Evolutionary conservation across 1,284 basidiomycete species (phyloP), one percentile per base, ranked within the genome.

Genomic region (Somion occarium): DNA sequence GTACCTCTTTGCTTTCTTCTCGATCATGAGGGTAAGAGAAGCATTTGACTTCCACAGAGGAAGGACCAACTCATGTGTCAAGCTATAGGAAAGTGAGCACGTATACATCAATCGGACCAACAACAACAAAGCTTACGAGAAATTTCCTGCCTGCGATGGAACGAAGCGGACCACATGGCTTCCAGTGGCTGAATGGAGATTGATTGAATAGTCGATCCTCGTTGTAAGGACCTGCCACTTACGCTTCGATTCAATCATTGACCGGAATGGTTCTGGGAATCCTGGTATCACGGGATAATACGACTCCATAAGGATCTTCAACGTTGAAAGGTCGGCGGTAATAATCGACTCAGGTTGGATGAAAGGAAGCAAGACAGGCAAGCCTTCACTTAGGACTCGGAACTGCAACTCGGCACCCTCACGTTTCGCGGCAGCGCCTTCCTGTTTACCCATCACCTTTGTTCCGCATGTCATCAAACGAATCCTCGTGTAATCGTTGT

Each of bases 1-100:
- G n/a, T n/a, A 91, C 92, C 85, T 91, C 71, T 97, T 97, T 30
- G 93, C 91, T 61, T 88, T 88, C 69, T 97, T 98, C 69, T 97
- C 93, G 53, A 96, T 83, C 89, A 98, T 93, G 51, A 97, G 74
- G 3, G 87, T 83, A 52, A 95, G 68, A 1, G 91, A 93, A 15
- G 85, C 81, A 55, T 85, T 87, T 1, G 91, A 93, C 69, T 91
- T 93, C 95, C 94, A 98, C 47, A 97, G 79, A 0, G 95, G 93
- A 18, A 97, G 71, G 20, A 87, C 69, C 24, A 97, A 73, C 44
- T 92, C 85, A 59, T 91, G 83, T 13, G 78, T 73, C 38, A 93
- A 73, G 13, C 88, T 92, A 55, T 5, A 30, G 37, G 20, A 38
- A 24, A 3, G 43, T 54, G 37, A 19, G 39, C 19, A 18, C 13